Percentiles rank a stretch among this genome's conserved stretches.
Evolutionary conservation across 2,329 filamentous ascomycete genomes (phyloP).

Genomic region (Ambrosiella cleistominuta): DNA sequence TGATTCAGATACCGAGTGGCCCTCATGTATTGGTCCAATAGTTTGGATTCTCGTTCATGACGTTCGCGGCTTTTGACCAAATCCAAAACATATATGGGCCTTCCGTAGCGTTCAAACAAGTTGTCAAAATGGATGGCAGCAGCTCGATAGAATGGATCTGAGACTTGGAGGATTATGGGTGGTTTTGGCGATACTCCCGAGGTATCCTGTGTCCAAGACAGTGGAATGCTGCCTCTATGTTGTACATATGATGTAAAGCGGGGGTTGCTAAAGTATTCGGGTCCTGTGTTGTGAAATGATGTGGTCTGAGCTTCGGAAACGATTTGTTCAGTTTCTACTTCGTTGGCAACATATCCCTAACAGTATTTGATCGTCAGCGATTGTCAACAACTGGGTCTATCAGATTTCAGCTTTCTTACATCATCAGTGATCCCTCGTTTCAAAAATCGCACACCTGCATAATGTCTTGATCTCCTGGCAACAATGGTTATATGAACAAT

Average conservation of each 20-base stretch:
- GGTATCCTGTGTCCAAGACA: slow-evolving; percentile 95
- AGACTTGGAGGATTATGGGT: slow-evolving; percentile 84
- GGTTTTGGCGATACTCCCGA: slow-evolving; percentile 92
- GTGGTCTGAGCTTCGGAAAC: slow-evolving; percentile 89
- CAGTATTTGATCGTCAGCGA: not conserved
- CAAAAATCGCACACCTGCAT: slow-evolving; percentile 83
- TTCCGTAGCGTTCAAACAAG: slow-evolving; percentile 80
- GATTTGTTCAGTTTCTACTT: slow-evolving; percentile 97
- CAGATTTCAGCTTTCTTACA: slow-evolving; percentile 19
- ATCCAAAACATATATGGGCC: slow-evolving; percentile 81
- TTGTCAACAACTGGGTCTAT: not conserved
- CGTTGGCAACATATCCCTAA: slow-evolving; percentile 82
- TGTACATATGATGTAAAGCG: slow-evolving; percentile 94
- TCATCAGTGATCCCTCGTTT: slow-evolving; percentile 90
- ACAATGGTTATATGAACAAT: slow-evolving; percentile 87
- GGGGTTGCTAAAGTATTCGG: slow-evolving; percentile 68
- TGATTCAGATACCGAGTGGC: slow-evolving; percentile 89
- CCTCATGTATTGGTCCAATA: slow-evolving; percentile 71
- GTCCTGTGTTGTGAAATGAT: slow-evolving; percentile 84
- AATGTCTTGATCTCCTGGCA: slow-evolving; percentile 76
- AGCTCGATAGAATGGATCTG: slow-evolving; percentile 88
- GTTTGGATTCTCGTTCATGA: slow-evolving; percentile 76
- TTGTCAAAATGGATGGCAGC: slow-evolving; percentile 92
- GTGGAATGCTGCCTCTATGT: slow-evolving; percentile 85
- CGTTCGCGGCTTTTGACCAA: slow-evolving; percentile 79